phyloP scores from a whole-genome alignment of 306 rosid species.

The Dalbergia oliveri region DNA sequence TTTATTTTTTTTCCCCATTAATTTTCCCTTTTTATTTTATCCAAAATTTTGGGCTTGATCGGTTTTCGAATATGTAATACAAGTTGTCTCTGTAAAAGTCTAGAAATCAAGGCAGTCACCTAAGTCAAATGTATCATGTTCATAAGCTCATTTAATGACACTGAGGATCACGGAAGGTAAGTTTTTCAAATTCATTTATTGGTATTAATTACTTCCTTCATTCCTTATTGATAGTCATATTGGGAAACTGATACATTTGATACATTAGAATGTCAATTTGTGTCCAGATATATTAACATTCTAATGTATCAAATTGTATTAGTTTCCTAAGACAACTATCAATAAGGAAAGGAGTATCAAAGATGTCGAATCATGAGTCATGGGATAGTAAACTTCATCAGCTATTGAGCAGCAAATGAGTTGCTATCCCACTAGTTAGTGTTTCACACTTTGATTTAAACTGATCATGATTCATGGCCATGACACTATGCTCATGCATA shows the following conservation, averaged over 20 bases:
- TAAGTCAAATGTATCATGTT: slow-evolving; percentile 41
- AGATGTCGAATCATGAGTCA: not conserved
- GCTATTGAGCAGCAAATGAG: not conserved
- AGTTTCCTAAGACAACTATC: no score
- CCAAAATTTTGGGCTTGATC: slow-evolving; percentile 32
- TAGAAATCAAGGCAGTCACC: slow-evolving; percentile 38
- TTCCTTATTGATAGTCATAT: no score
- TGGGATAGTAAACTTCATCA: not conserved
- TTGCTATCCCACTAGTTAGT: not conserved
- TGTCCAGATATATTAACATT: no score
- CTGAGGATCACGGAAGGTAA: slow-evolving; percentile 26
- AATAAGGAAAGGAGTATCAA: not conserved
- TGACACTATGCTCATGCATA: no score
- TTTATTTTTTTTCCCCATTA: not conserved
- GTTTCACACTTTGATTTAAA: not conserved
- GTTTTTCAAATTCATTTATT: slow-evolving; percentile 7
- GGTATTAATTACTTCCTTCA: no score
- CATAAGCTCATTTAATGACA: slow-evolving; percentile 37
- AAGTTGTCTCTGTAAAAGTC: slow-evolving; percentile 46
- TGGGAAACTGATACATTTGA: no score
- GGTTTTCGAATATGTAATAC: slow-evolving; percentile 23
- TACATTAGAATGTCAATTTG: no score
- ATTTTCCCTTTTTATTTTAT: slow-evolving; percentile 12
- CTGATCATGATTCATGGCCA: no score
- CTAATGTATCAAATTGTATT: no score